Conservation (phyloP, 768 basidiomycete genomes). For the Tephrocybe sp. region DNA sequence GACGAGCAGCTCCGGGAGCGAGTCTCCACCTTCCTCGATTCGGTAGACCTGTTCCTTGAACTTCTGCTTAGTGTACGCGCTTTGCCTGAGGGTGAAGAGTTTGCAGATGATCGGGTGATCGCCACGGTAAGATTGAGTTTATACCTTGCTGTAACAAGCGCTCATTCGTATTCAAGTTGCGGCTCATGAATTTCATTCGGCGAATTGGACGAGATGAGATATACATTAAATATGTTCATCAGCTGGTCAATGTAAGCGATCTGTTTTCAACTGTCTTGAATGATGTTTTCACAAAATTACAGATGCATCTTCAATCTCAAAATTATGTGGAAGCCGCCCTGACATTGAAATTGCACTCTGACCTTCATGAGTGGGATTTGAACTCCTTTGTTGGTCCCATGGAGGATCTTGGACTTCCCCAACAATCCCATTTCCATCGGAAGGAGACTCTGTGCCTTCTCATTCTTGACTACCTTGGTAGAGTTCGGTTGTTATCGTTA, state of each 20-base stretch:
- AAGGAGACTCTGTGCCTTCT: slow-evolving; percentile 90
- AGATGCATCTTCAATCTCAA: slow-evolving; percentile 88
- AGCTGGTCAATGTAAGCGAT: slow-evolving; percentile 82
- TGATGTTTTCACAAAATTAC: slow-evolving; percentile 13
- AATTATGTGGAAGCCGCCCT: slow-evolving; percentile 93
- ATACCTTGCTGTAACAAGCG: not conserved
- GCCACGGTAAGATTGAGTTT: slow-evolving; percentile 60
- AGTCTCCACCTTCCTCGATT: slow-evolving; percentile 80
- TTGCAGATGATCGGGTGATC: slow-evolving; percentile 90
- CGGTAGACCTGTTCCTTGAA: slow-evolving; percentile 90
- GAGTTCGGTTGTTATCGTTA: not conserved
- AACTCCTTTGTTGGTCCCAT: slow-evolving; percentile 79
- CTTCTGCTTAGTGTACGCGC: slow-evolving; percentile 83
- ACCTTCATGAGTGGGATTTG: slow-evolving; percentile 88
- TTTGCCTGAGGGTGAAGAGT: slow-evolving; percentile 91
- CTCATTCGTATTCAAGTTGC: slow-evolving; percentile 45
- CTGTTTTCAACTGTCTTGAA: slow-evolving; percentile 4
- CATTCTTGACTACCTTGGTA: slow-evolving; percentile 92
- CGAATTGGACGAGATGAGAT: slow-evolving; percentile 91
- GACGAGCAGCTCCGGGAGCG: slow-evolving; percentile 76
- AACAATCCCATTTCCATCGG: slow-evolving; percentile 90
- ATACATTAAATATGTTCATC: slow-evolving; percentile 94
- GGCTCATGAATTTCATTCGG: slow-evolving; percentile 92
- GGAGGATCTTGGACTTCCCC: slow-evolving; percentile 86
- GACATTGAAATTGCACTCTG: slow-evolving; percentile 90